phyloP scores from a whole-genome alignment of 2,329 filamentous ascomycete species.

The Diaporthe sp. region DNA sequence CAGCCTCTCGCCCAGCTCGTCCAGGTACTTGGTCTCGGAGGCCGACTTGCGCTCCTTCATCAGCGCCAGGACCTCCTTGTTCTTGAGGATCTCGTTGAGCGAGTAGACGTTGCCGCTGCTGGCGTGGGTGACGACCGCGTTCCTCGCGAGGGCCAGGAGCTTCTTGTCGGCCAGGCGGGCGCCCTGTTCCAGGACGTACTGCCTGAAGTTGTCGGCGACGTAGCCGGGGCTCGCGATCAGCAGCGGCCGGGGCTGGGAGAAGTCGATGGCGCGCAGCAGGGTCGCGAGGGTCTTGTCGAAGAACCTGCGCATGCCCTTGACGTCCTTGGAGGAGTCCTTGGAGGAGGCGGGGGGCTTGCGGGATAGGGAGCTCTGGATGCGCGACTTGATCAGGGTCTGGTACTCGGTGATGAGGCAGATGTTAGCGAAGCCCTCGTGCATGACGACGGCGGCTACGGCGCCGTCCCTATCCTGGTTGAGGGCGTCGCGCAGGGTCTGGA shows the following conservation, averaged over 20 bases:
- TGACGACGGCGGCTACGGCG: slow-evolving; percentile 88
- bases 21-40: slow-evolving; percentile 84
- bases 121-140: slow-evolving; percentile 81
- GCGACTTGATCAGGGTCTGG: slow-evolving; percentile 79
- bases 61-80: slow-evolving; percentile 78
- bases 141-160: slow-evolving; percentile 69
- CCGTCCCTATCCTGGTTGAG: slow-evolving; percentile 82
- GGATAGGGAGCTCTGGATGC: slow-evolving; percentile 74
- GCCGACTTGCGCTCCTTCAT: slow-evolving; percentile 91
- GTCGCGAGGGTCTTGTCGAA: slow-evolving; percentile 81
- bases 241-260: slow-evolving; percentile 75
- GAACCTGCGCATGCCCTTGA: slow-evolving; percentile 80
- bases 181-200: slow-evolving; percentile 74
- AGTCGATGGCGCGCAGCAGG: slow-evolving; percentile 81
- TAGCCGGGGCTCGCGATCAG: slow-evolving; percentile 92
- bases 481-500: slow-evolving; percentile 81
- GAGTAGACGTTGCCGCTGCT: slow-evolving; percentile 89
- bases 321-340: slow-evolving; percentile 74
- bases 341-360: slow-evolving; percentile 73
- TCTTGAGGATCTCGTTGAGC: slow-evolving; percentile 87
- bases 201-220: slow-evolving; percentile 82
- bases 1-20: slow-evolving; percentile 81
- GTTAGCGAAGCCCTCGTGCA: slow-evolving; percentile 89
- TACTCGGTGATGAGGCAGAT: slow-evolving; percentile 86
- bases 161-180: slow-evolving; percentile 72